Evolutionary conservation across 352 stramenopile species (phyloP).

Genomic region (Phytophthora hybrid): DNA sequence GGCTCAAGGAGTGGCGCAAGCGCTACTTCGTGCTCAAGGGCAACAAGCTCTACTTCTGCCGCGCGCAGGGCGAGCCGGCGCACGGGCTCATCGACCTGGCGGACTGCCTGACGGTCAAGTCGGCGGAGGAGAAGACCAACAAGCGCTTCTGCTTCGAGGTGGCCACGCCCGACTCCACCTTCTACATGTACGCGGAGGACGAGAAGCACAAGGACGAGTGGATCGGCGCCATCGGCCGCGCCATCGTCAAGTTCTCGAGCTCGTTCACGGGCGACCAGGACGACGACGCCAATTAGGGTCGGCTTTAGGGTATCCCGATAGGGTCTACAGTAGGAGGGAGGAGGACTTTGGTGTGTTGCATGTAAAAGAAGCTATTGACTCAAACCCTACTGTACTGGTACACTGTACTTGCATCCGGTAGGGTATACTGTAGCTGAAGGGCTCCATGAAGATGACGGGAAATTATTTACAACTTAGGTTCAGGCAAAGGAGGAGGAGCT

Average conservation of each 20-base stretch:
- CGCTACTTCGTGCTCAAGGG: slow-evolving; percentile 93
- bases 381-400: too few relatives aligned
- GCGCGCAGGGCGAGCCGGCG: slow-evolving; percentile 71
- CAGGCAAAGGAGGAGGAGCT: slow-evolving; percentile 18
- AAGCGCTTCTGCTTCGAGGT: slow-evolving; percentile 93
- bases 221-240: slow-evolving; percentile 96
- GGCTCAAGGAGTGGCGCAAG: slow-evolving; percentile 92
- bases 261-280: slow-evolving; percentile 95
- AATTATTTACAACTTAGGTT: slow-evolving; percentile 45
- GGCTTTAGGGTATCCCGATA: background rate
- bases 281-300: slow-evolving; percentile 52
- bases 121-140: slow-evolving; percentile 92
- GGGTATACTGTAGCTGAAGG: too few relatives aligned
- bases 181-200: slow-evolving; percentile 93
- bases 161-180: slow-evolving; percentile 88
- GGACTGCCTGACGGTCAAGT: slow-evolving; percentile 92
- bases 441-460: slow-evolving; percentile 13
- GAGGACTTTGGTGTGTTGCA: background rate
- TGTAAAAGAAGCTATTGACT: background rate
- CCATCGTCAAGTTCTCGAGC: slow-evolving; percentile 97
- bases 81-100: slow-evolving; percentile 92
- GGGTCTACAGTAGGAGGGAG: background rate
- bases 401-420: too few relatives aligned
- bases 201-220: slow-evolving; percentile 94
- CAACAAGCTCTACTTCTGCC: slow-evolving; percentile 93